Evolutionary conservation across 352 stramenopile genomes (phyloP).

Genomic region (Phytophthora multivora): DNA sequence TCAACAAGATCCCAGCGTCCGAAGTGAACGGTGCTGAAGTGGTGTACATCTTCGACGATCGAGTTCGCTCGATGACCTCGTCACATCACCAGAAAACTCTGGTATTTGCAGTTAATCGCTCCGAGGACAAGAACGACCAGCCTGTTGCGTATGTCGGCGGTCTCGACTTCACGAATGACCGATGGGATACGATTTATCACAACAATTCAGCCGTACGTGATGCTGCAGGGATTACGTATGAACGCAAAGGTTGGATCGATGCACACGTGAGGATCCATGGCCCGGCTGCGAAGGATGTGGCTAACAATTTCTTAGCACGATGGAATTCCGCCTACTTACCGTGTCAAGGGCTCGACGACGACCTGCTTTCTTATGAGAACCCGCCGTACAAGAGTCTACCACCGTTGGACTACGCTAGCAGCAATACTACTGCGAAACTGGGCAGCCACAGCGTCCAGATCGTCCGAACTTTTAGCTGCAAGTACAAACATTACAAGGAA

Average conservation of each 20-base stretch:
- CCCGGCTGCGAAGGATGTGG: constrained; percentile 49
- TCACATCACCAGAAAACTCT: constrained; percentile 62
- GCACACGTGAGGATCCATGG: constrained; percentile 47
- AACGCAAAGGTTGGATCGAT: constrained; percentile 61
- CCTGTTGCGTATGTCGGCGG: constrained; percentile 54
- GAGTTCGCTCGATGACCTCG: constrained; percentile 31
- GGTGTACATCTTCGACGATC: constrained; percentile 55
- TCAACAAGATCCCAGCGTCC: constrained; percentile 38
- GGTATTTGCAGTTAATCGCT: constrained; percentile 20
- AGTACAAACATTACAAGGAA: constrained; percentile 47
- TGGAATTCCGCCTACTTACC: constrained; percentile 47
- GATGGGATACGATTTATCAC: constrained; percentile 62
- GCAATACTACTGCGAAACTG: constrained; percentile 4
- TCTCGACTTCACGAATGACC: constrained; percentile 54
- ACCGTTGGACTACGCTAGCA: background rate
- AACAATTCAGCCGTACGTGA: constrained; percentile 42
- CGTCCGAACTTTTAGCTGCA: constrained; percentile 60
- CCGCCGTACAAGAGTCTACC: constrained; percentile 21
- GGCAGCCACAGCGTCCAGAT: constrained; percentile 35
- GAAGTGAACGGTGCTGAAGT: constrained; percentile 16
- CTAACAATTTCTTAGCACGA: constrained; percentile 49
- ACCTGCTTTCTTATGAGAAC: constrained; percentile 49
- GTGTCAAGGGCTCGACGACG: constrained; percentile 27
- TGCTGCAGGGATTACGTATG: constrained; percentile 31
- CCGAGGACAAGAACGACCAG: constrained; percentile 6